Conservation (phyloP, 2,329 filamentous ascomycete genomes). For the Orbilia ellipsospora region DNA sequence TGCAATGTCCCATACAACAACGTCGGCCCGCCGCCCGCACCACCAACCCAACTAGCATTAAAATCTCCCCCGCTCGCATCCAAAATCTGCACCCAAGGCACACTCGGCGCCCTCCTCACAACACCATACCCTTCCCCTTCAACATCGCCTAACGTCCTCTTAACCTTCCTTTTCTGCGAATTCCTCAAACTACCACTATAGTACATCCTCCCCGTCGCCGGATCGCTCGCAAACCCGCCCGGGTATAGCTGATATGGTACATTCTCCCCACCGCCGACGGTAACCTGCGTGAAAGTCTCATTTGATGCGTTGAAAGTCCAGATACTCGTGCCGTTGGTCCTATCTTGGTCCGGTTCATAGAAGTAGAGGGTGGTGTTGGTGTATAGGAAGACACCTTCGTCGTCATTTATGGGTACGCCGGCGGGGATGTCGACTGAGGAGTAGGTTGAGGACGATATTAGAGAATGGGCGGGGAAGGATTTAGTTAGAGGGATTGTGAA, state of each 20-base stretch:
- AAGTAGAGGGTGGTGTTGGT: conserved; percentile 53
- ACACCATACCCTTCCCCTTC: not conserved
- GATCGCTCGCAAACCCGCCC: conserved; percentile 45
- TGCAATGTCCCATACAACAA: conserved; percentile 40
- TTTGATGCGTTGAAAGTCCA: conserved; percentile 44
- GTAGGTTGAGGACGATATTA: conserved; percentile 22
- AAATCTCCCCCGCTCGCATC: conserved; percentile 44
- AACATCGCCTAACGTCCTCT: not conserved
- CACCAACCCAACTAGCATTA: conserved; percentile 34
- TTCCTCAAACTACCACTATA: conserved; percentile 50
- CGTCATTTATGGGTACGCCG: conserved; percentile 25
- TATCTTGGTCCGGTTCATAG: conserved; percentile 31
- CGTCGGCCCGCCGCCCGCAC: conserved; percentile 39
- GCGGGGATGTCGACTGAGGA: conserved; percentile 27
- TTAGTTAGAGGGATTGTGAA: conserved; percentile 34
- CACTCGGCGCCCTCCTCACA: conserved; percentile 38
- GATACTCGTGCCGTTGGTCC: conserved; percentile 17
- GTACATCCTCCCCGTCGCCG: conserved; percentile 50
- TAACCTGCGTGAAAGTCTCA: conserved; percentile 22
- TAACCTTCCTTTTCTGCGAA: conserved; percentile 31
- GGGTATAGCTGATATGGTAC: conserved; percentile 27
- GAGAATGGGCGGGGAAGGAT: conserved; percentile 27
- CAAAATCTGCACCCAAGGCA: conserved; percentile 51
- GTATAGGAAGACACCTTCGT: conserved; percentile 36
- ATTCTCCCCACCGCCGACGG: conserved; percentile 29